Evolutionary conservation across 176 grass and related monocot genomes (phyloP).

Genomic region (Musa troglodytarum): DNA sequence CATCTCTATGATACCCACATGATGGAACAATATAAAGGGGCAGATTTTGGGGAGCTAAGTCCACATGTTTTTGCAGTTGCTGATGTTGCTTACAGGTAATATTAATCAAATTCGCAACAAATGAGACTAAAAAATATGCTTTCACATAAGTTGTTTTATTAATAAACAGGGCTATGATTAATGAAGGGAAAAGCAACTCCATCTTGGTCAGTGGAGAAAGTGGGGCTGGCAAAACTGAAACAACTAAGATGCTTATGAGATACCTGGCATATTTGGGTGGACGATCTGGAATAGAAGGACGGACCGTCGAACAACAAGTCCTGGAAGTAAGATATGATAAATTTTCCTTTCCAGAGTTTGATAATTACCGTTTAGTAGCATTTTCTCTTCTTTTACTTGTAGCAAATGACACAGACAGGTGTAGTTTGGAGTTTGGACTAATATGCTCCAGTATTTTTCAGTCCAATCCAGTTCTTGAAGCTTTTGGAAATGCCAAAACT

Average conservation of each 20-base stretch:
- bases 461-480: constrained; percentile 99
- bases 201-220: constrained; percentile 26
- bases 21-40: constrained; percentile 89
- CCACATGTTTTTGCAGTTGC: constrained; percentile 92
- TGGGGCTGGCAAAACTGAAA: constrained; percentile 23
- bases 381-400: constrained; percentile 3
- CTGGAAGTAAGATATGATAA: constrained; percentile 1
- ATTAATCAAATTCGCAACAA: constrained; percentile 20
- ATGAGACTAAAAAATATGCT: constrained; percentile 22
- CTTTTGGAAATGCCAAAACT: constrained; percentile 99
- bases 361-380: constrained; percentile 13
- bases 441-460: constrained; percentile 27
- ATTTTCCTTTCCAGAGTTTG: background rate
- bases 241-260: constrained; percentile 26
- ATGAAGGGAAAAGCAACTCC: constrained; percentile 25
- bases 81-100: constrained; percentile 89
- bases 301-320: constrained; percentile 24
- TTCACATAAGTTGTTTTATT: constrained; percentile 36
- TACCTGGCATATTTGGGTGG: constrained; percentile 19
- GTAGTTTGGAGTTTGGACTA: constrained; percentile 10
- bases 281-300: constrained; percentile 22
- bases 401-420: constrained; percentile 7
- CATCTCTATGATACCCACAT: constrained; percentile 59
- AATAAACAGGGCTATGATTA: constrained; percentile 21
- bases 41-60: constrained; percentile 62